Evolutionary conservation across 495 filamentous ascomycete species (phyloP), one percentile per base, ranked within the genome.

Genomic region (Tuber melanosporum): DNA sequence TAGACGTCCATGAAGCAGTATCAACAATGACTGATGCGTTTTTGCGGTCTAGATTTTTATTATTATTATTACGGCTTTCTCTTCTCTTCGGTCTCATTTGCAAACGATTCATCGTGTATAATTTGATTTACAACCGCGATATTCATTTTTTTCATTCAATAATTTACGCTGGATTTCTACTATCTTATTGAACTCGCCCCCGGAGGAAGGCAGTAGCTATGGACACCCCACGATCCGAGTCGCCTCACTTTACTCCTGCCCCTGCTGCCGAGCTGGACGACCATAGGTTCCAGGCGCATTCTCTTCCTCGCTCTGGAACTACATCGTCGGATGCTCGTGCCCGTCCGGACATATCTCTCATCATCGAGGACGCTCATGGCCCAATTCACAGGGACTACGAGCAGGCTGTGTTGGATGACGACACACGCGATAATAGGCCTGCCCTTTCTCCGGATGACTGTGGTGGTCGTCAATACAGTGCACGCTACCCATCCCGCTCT

Each of bases 181-280:
- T 8, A 4, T 66, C 26, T 36, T 17, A 66, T 15, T 66, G 57
- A 66, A 66, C 14, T 19, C 12, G 12, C 26, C 32, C 26, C 57
- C 26, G 57, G 69, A 39, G 70, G 32, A 57, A 71, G 78, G 19
- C 57, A 71, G 71, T 45, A 73, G 71, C 75, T 81, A 86, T 88
- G 79, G 90, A 91, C 76, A 88, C 90, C 72, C 88, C 89, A 74
- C 85, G 86, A 71, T 91, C 91, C 52, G 90, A 91, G 66, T 81
- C 82, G 41, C 82, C 82, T 12, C 77, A 76, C 73, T 79, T 79
- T 45, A 47, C 78, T 86, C 92, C 91, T 83, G 93, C 92, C 70
- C 93, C 95, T 3, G 92, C 94, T 39, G 91, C 92, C 72, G 93
- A 97, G 82, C 87, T 98, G 17, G 95, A 99, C 84, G 95, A 98